Evolutionary conservation across 495 filamentous ascomycete genomes (phyloP).

Genomic region (Penicillium riverlandense): DNA sequence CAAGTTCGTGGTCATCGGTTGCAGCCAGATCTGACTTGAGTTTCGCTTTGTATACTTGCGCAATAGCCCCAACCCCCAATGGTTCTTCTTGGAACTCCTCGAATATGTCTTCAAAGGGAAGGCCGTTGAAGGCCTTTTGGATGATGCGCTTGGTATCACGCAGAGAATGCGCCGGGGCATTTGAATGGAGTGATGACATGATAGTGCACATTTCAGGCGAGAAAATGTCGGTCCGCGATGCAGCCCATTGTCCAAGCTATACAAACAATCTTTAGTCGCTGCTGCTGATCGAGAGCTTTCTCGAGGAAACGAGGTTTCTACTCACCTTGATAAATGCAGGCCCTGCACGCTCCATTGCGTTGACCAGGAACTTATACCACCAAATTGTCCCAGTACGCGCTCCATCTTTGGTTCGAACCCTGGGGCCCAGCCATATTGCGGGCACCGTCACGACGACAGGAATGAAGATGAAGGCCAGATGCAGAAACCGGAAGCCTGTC

Average conservation of each 20-base stretch:
- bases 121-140: constrained; percentile 68
- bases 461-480: constrained; percentile 81
- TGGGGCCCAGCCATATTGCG: constrained; percentile 66
- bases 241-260: constrained; percentile 97
- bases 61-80: constrained; percentile 91
- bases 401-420: constrained; percentile 51
- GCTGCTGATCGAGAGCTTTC: not conserved
- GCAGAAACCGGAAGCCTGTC: constrained; percentile 78
- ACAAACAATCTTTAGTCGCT: not conserved
- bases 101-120: constrained; percentile 84
- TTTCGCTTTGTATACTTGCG: constrained; percentile 95
- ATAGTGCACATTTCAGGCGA: constrained; percentile 84
- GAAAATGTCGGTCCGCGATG: constrained; percentile 94
- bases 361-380: constrained; percentile 92
- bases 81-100: constrained; percentile 92
- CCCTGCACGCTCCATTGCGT: constrained; percentile 86
- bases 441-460: constrained; percentile 80
- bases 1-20: constrained; percentile 48
- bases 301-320: not conserved
- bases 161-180: constrained; percentile 87
- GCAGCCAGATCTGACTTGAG: constrained; percentile 71
- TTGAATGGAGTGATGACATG: constrained; percentile 93
- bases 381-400: constrained; percentile 76
- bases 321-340: constrained; percentile 96
- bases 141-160: constrained; percentile 73